These are phyloP conservation scores for Eimeria nieschulzi DNA, from an alignment of 169 alveolate genomes.

Conservation along the genomic window DNA sequence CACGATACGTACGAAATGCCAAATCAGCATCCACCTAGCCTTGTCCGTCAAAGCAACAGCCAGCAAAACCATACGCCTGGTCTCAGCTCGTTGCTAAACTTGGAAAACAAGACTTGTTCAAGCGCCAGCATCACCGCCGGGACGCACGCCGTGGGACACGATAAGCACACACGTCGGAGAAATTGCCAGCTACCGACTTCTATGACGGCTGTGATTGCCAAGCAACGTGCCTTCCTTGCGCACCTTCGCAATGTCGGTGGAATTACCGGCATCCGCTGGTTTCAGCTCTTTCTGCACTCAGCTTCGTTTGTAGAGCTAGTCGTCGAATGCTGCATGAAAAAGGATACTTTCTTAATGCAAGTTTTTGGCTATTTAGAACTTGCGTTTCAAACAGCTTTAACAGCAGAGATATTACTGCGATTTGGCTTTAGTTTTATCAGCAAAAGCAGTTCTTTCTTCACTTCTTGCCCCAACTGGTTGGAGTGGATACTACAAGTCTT, in stretches of 20 bases:
- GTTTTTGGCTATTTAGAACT: slow-evolving; percentile 29
- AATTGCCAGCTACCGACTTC: not conserved
- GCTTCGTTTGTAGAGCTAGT: slow-evolving; percentile 45
- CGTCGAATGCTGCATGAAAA: slow-evolving; percentile 57
- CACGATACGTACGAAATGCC: slow-evolving; percentile 5
- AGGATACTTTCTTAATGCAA: not conserved
- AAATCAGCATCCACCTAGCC: not conserved
- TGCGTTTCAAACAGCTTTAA: slow-evolving; percentile 22
- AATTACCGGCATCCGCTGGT: slow-evolving; percentile 42
- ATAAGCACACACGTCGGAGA: not conserved
- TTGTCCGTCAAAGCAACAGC: not conserved
- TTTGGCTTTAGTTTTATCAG: not conserved
- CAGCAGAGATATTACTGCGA: slow-evolving; percentile 36
- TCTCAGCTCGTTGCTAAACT: slow-evolving; percentile 1
- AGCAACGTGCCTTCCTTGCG: not conserved
- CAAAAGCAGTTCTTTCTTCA: not conserved
- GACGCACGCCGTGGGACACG: not conserved
- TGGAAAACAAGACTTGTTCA: slow-evolving; percentile 17
- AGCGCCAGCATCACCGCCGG: not conserved
- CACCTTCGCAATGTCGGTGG: slow-evolving; percentile 39
- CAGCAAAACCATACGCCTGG: not conserved
- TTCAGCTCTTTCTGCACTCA: slow-evolving; percentile 9
- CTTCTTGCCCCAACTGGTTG: slow-evolving; percentile 39
- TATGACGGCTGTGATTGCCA: not conserved
- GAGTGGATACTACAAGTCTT: slow-evolving; percentile 14